Evolutionary conservation across 495 filamentous ascomycete genomes (phyloP).

Genomic region (Apodospora peruviana): DNA sequence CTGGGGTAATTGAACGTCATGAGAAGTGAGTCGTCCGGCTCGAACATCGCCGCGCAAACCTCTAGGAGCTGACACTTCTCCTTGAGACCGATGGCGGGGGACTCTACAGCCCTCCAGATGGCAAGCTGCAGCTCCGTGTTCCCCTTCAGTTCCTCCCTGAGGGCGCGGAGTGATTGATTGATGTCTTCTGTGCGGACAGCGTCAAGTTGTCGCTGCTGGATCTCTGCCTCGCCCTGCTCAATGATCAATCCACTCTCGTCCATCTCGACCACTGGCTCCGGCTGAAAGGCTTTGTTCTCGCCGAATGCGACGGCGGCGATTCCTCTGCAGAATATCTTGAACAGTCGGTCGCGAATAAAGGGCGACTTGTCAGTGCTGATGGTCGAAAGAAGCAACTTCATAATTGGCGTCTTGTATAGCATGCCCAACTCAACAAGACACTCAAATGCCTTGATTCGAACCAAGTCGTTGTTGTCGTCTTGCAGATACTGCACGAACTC

Average conservation of each 20-base stretch:
- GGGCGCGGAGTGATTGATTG: conserved; percentile 63
- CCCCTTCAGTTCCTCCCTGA: conserved; percentile 63
- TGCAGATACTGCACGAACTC: conserved; percentile 78
- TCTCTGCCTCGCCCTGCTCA: conserved; percentile 58
- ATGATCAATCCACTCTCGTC: conserved; percentile 66
- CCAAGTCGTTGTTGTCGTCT: conserved; percentile 68
- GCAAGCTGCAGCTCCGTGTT: conserved; percentile 58
- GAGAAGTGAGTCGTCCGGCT: conserved; percentile 54
- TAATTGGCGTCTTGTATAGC: conserved; percentile 53
- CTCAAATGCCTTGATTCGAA: conserved; percentile 79
- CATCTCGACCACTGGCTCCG: conserved; percentile 17
- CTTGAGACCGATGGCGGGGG: conserved; percentile 54
- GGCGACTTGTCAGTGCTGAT: conserved; percentile 76
- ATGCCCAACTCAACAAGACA: conserved; percentile 75
- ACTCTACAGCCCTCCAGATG: conserved; percentile 76
- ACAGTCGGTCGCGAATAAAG: conserved; percentile 66
- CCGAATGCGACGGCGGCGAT: conserved; percentile 80
- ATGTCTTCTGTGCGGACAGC: conserved; percentile 71
- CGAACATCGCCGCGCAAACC: conserved; percentile 69
- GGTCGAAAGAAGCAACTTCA: conserved; percentile 64
- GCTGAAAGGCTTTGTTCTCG: conserved; percentile 37
- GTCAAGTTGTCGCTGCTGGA: conserved; percentile 61
- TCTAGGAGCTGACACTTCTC: conserved; percentile 76
- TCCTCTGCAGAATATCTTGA: conserved; percentile 60
- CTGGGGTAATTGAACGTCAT: conserved; percentile 64